A percentile compares a stretch with the other conserved stretches of the same genome.
These are phyloP conservation scores for Paraleonurus japonicus DNA, from an alignment of 257 asterid genomes.

Conservation along the genomic window DNA sequence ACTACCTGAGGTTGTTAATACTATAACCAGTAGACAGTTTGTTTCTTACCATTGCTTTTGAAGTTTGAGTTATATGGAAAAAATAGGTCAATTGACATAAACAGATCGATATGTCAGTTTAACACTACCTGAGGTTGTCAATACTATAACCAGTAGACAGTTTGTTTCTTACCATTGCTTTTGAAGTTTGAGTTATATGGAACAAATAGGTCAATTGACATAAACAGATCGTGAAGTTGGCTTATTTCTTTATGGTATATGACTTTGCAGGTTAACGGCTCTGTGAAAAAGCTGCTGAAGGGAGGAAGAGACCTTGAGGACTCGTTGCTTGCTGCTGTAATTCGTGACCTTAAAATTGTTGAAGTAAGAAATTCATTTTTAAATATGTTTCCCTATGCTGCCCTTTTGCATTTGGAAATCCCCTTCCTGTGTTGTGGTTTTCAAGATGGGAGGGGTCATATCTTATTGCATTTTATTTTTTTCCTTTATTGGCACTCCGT, in stretches of 20 bases:
- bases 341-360: conserved; percentile 83
- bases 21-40: conserved; percentile 10
- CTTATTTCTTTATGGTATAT: conserved; percentile 13
- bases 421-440: neutral
- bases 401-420: neutral
- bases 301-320: conserved; percentile 74
- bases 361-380: conserved; percentile 46
- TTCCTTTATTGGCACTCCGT: neutral
- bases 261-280: conserved; percentile 59
- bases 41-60: neutral
- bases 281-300: conserved; percentile 61
- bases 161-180: neutral
- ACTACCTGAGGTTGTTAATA: conserved; percentile 66
- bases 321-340: conserved; percentile 70
- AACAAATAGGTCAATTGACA: conserved; percentile 1
- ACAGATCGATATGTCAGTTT: conserved; percentile 71
- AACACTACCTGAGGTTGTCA: conserved; percentile 69
- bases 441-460: neutral
- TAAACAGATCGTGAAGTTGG: conserved; percentile 16
- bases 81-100: neutral
- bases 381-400: neutral
- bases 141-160: conserved; percentile 12
- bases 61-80: neutral
- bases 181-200: conserved; percentile 1
- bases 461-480: neutral